Percentiles rank a stretch among this genome's conserved stretches.
phyloP scores from a whole-genome alignment of 306 rosid species.

The Citrullus amarus region DNA sequence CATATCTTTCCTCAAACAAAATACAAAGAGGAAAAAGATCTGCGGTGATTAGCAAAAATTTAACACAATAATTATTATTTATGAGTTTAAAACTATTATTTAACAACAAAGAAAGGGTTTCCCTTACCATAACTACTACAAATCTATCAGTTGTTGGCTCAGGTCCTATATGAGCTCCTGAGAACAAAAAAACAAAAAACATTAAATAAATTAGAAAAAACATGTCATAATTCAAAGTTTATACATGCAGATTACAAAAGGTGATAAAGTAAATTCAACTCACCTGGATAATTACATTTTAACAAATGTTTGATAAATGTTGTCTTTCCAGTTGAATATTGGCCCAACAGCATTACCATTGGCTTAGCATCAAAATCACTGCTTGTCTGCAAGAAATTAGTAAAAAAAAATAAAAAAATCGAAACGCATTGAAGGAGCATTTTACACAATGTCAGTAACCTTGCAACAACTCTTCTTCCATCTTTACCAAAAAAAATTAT shows the following conservation, averaged over 20 bases:
- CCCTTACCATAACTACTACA: conserved; percentile 80
- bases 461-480: not conserved
- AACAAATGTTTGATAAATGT: conserved; percentile 85
- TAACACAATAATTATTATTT: not conserved
- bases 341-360: conserved; percentile 95
- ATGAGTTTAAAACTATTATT: not conserved
- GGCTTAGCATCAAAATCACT: conserved; percentile 98
- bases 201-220: not conserved
- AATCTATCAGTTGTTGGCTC: conserved; percentile 98
- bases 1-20: not conserved
- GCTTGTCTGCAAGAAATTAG: conserved; percentile 31
- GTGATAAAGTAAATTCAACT: conserved; percentile 11
- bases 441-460: not conserved
- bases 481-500: not conserved
- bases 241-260: not conserved
- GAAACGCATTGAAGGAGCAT: not conserved
- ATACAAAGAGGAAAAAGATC: not conserved
- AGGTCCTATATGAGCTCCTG: conserved; percentile 96
- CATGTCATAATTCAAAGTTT: not conserved
- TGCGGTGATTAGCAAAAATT: not conserved
- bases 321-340: conserved; percentile 95
- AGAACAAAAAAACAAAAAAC: not conserved
- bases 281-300: conserved; percentile 78
- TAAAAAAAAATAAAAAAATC: not conserved
- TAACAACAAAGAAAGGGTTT: not conserved